phyloP scores from a whole-genome alignment of 345 rosid species.

The Trapa bicornis region DNA sequence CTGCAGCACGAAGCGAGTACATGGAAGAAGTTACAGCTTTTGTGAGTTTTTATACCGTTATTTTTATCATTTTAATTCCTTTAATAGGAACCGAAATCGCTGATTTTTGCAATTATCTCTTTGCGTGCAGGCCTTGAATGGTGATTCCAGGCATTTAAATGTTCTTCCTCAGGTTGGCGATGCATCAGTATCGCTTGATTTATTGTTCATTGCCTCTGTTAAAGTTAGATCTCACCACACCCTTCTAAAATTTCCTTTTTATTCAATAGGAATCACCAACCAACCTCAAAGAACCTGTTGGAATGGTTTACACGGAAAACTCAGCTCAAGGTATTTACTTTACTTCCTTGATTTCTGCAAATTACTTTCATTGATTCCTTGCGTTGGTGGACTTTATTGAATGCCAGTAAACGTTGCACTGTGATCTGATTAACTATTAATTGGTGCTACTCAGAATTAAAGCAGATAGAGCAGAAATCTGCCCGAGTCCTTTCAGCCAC shows the following conservation, averaged over 20 bases:
- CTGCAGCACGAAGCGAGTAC: slow-evolving; percentile 55
- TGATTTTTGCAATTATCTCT: slow-evolving; percentile 5
- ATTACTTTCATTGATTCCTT: background rate
- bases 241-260: slow-evolving; percentile 2
- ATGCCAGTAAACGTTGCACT: too few species aligned
- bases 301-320: slow-evolving; percentile 41
- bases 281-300: slow-evolving; percentile 36
- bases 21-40: slow-evolving; percentile 55
- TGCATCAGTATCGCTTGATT: too few species aligned
- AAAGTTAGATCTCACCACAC: slow-evolving; percentile 20
- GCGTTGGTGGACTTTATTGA: background rate
- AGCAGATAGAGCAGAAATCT: slow-evolving; percentile 45
- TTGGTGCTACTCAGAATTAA: slow-evolving; percentile 18
- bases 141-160: slow-evolving; percentile 48
- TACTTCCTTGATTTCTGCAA: slow-evolving; percentile 6
- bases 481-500: slow-evolving; percentile 67
- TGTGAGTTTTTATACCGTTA: slow-evolving; percentile 27
- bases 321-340: slow-evolving; percentile 20
- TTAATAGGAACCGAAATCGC: background rate
- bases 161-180: slow-evolving; percentile 52
- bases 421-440: background rate
- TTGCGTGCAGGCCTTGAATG: slow-evolving; percentile 35
- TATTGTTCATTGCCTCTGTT: background rate
- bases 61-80: background rate
- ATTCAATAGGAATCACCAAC: slow-evolving; percentile 40